These are phyloP conservation scores for Taphrina communis DNA, from an alignment of 1,139 yeast species.

Conservation along the genomic window DNA sequence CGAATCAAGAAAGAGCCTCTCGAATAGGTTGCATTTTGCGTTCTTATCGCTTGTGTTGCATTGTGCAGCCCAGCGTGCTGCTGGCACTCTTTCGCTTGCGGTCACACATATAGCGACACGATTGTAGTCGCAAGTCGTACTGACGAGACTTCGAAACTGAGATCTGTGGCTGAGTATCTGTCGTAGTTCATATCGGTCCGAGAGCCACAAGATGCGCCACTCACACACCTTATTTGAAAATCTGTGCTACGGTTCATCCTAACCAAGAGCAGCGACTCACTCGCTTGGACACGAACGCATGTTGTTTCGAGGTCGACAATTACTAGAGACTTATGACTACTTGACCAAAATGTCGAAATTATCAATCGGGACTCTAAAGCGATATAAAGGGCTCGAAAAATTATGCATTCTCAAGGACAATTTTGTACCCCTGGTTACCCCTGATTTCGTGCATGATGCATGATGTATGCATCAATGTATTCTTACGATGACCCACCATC, in stretches of 20 bases:
- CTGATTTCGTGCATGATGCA: conserved; percentile 5
- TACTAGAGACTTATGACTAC: too few relatives aligned
- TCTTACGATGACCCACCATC: conserved; percentile 1
- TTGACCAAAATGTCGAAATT: too few relatives aligned
- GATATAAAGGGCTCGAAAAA: neutral
- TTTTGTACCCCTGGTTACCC: conserved; percentile 5
- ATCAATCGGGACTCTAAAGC: too few relatives aligned
- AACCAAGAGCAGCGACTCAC: too few relatives aligned
- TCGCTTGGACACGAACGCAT: neutral
- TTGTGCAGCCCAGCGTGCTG: too few relatives aligned
- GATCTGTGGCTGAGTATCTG: neutral
- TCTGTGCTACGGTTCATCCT: neutral
- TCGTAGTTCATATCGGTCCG: conserved; percentile 7
- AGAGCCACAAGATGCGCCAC: neutral
- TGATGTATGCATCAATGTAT: neutral
- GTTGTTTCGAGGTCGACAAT: too few relatives aligned
- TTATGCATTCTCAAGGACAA: conserved; percentile 18
- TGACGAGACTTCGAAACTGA: too few relatives aligned
- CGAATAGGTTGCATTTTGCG: neutral
- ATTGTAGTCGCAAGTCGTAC: neutral
- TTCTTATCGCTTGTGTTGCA: too few relatives aligned
- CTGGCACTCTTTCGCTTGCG: too few relatives aligned
- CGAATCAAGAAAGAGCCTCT: neutral
- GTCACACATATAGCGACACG: too few relatives aligned
- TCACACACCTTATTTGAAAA: neutral